phyloP scores from a whole-genome alignment of 805 yeast genomes.

The Blastobotrys muscicola region DNA sequence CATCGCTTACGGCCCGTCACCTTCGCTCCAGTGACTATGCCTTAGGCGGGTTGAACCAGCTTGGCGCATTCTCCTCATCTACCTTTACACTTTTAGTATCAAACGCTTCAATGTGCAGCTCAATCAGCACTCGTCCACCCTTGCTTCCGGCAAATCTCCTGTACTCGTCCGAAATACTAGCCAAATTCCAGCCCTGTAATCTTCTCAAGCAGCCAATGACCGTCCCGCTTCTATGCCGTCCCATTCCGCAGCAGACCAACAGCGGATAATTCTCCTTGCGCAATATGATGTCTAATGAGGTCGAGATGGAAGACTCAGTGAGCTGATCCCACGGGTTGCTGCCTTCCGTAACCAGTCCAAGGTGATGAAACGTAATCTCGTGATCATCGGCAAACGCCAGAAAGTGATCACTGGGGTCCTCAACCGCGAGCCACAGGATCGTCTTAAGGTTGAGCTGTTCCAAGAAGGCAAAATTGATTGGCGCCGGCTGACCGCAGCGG shows the following conservation, averaged over 20 bases:
- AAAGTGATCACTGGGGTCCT: constrained; percentile 87
- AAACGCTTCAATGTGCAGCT: constrained; percentile 72
- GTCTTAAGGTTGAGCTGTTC: constrained; percentile 64
- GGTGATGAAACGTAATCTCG: constrained; percentile 68
- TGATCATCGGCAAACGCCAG: constrained; percentile 69
- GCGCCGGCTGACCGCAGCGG: constrained; percentile 89
- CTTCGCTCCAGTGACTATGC: too few relatives aligned
- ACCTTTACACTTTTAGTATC: constrained; percentile 39
- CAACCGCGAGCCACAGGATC: constrained; percentile 89
- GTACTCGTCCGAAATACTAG: constrained; percentile 90
- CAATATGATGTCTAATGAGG: constrained; percentile 68
- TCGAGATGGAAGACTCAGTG: constrained; percentile 69
- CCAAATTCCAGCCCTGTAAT: constrained; percentile 95
- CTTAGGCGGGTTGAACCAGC: constrained; percentile 30
- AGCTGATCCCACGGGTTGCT: constrained; percentile 96
- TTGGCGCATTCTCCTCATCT: constrained; percentile 36
- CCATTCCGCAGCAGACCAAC: constrained; percentile 96
- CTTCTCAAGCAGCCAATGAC: constrained; percentile 89
- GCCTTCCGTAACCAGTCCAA: constrained; percentile 71
- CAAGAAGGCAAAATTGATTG: constrained; percentile 83
- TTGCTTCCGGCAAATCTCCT: constrained; percentile 86
- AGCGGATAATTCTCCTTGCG: constrained; percentile 72
- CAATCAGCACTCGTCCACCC: constrained; percentile 89
- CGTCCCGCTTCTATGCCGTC: constrained; percentile 94
- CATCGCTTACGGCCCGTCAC: too few relatives aligned